A percentile compares a stretch with the other conserved stretches of the same genome.
Evolutionary conservation across 441 rosid species (phyloP).

Genomic region (Kokia cookei): DNA sequence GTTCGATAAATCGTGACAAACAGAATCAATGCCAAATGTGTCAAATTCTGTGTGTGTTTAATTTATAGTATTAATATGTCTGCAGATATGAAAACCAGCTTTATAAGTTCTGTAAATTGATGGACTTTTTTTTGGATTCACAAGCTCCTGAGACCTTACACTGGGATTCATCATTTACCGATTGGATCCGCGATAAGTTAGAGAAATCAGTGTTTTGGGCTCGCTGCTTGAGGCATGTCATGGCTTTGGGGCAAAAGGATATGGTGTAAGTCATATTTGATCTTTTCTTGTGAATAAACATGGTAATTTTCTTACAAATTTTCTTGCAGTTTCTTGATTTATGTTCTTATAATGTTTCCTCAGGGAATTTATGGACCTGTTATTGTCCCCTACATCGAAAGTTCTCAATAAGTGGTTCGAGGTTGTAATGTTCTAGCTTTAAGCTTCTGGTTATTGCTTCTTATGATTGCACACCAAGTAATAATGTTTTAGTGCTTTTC

Average conservation of each 20-base stretch:
- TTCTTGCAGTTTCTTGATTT: slow-evolving; percentile 4
- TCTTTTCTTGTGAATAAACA: not conserved
- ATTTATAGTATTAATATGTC: not conserved
- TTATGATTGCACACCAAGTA: not conserved
- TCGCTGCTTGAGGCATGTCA: slow-evolving; percentile 40
- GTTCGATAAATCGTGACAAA: not conserved
- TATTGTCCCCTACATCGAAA: slow-evolving; percentile 78
- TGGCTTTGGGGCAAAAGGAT: slow-evolving; percentile 65
- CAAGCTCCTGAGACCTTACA: slow-evolving; percentile 61
- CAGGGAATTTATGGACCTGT: slow-evolving; percentile 77
- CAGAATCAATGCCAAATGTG: not conserved
- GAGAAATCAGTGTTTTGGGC: slow-evolving; percentile 65
- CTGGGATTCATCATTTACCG: slow-evolving; percentile 33
- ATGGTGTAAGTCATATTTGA: slow-evolving; percentile 49
- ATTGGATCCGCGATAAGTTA: slow-evolving; percentile 38
- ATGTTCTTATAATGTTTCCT: not conserved
- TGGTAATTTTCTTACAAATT: not conserved
- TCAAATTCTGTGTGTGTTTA: not conserved
- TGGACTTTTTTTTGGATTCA: slow-evolving; percentile 77
- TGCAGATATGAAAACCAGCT: slow-evolving; percentile 76
- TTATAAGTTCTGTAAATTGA: slow-evolving; percentile 57
- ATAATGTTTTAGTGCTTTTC: not conserved
- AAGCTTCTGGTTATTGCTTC: not conserved
- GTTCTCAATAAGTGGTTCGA: slow-evolving; percentile 87
- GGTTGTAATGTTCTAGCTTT: slow-evolving; percentile 29